Conservation (phyloP, 257 asterid genomes). For the Euphrasia confusa region DNA sequence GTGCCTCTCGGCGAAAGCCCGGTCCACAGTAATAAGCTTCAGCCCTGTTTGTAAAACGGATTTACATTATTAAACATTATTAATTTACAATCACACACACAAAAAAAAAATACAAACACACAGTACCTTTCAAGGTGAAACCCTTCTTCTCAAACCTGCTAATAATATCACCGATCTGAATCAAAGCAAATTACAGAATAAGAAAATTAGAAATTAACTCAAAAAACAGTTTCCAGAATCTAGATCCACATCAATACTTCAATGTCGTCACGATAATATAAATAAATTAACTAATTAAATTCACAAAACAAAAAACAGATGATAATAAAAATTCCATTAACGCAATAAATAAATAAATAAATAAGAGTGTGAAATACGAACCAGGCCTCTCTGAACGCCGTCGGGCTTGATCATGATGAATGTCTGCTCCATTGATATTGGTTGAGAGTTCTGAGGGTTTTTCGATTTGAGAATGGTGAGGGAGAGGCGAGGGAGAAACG, state of each 20-base stretch:
- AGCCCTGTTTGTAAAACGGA: slow-evolving; percentile 38
- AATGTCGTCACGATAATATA: background rate
- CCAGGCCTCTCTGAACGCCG: slow-evolving; percentile 97
- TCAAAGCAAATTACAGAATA: slow-evolving; percentile 17
- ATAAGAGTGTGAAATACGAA: slow-evolving; percentile 24
- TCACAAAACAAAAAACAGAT: background rate
- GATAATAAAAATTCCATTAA: background rate
- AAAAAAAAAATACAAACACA: slow-evolving; percentile 38
- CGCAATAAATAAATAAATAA: background rate
- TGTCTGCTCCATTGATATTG: slow-evolving; percentile 76
- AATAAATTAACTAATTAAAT: too few species aligned
- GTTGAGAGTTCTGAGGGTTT: background rate
- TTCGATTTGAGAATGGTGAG: background rate
- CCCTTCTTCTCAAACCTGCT: slow-evolving; percentile 94
- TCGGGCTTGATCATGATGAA: slow-evolving; percentile 99
- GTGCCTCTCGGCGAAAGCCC: slow-evolving; percentile 87
- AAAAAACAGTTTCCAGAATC: slow-evolving; percentile 2
- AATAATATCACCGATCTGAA: slow-evolving; percentile 92
- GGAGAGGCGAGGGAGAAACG: slow-evolving; percentile 1
- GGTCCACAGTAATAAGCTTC: slow-evolving; percentile 76
- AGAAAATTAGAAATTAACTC: background rate
- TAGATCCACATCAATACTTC: slow-evolving; percentile 5
- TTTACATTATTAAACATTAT: background rate
- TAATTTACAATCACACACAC: slow-evolving; percentile 39
- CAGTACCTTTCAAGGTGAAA: slow-evolving; percentile 77